phyloP scores from a whole-genome alignment of 2,329 filamentous ascomycete genomes.

The Alternaria dauci region DNA sequence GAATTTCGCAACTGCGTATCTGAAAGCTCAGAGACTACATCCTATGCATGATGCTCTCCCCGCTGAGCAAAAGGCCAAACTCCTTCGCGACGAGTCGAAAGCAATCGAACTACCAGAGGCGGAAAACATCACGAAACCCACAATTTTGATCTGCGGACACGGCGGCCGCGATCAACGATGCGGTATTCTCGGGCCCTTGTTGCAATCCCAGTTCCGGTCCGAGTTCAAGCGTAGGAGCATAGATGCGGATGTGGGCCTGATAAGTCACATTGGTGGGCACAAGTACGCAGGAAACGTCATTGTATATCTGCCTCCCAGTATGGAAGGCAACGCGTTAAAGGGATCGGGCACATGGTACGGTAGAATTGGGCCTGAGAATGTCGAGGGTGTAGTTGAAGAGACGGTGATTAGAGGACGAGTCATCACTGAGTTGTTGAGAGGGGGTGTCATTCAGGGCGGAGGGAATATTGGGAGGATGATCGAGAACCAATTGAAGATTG shows the following conservation, averaged over 20 bases:
- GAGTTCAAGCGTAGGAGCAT: slow-evolving; percentile 62
- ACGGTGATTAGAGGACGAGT: slow-evolving; percentile 73
- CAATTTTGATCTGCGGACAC: slow-evolving; percentile 86
- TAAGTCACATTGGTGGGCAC: slow-evolving; percentile 84
- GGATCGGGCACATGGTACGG: slow-evolving; percentile 86
- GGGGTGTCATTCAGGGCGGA: slow-evolving; percentile 62
- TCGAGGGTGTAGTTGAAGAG: slow-evolving; percentile 77
- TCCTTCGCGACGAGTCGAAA: slow-evolving; percentile 59
- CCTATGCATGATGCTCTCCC: slow-evolving; percentile 66
- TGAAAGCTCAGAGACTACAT: slow-evolving; percentile 71
- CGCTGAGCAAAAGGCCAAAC: slow-evolving; percentile 57
- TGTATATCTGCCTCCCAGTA: slow-evolving; percentile 73
- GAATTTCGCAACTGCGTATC: slow-evolving; percentile 68
- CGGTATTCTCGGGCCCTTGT: slow-evolving; percentile 77
- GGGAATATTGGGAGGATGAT: slow-evolving; percentile 40
- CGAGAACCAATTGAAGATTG: slow-evolving; percentile 44
- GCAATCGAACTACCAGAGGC: slow-evolving; percentile 63
- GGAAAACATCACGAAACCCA: slow-evolving; percentile 45
- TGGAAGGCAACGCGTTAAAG: slow-evolving; percentile 63
- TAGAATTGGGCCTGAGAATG: slow-evolving; percentile 75
- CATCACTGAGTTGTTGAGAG: slow-evolving; percentile 75
- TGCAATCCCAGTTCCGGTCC: slow-evolving; percentile 74
- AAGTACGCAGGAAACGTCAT: slow-evolving; percentile 89
- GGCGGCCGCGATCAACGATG: slow-evolving; percentile 82
- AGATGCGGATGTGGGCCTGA: slow-evolving; percentile 70